A percentile compares a stretch with the other conserved stretches of the same genome.
These are phyloP conservation scores for Fusarium neocosmosporiellum DNA, from an alignment of 2,329 filamentous ascomycete species.

Conservation along the genomic window DNA sequence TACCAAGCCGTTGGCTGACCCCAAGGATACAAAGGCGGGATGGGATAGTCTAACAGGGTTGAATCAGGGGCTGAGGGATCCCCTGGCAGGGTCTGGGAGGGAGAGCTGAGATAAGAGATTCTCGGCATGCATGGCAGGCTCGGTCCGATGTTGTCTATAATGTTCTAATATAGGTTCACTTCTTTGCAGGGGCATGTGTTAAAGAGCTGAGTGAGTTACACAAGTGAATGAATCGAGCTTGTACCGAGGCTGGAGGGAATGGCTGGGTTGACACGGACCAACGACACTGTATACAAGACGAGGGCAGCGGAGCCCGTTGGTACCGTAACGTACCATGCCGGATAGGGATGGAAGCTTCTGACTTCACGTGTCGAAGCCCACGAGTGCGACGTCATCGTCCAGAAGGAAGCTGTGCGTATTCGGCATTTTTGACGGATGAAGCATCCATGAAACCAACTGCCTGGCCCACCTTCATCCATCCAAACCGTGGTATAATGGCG, in stretches of 20 bases:
- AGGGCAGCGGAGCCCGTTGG: constrained; percentile 23
- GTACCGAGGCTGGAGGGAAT: constrained; percentile 4
- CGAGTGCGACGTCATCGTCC: constrained; percentile 30
- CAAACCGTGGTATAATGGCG: constrained; percentile 27
- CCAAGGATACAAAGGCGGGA: background rate
- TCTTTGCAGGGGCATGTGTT: background rate
- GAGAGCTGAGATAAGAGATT: background rate
- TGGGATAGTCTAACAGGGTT: background rate
- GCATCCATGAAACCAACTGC: constrained; percentile 23
- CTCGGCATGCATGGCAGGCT: background rate
- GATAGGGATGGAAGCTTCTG: constrained; percentile 33
- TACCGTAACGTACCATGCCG: background rate
- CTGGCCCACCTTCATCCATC: constrained; percentile 31
- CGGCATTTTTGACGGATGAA: background rate
- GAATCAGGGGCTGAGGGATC: background rate
- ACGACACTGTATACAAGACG: background rate
- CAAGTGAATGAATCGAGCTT: background rate
- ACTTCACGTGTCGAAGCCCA: constrained; percentile 42
- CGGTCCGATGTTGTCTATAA: background rate
- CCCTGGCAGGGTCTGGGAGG: background rate
- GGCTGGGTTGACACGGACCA: constrained; percentile 1
- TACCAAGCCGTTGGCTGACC: constrained; percentile 10
- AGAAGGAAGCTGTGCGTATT: background rate
- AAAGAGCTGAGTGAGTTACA: background rate
- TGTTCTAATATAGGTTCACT: background rate